Evolutionary conservation across 495 filamentous ascomycete species (phyloP).

Genomic region (Geoglossum glabrum): DNA sequence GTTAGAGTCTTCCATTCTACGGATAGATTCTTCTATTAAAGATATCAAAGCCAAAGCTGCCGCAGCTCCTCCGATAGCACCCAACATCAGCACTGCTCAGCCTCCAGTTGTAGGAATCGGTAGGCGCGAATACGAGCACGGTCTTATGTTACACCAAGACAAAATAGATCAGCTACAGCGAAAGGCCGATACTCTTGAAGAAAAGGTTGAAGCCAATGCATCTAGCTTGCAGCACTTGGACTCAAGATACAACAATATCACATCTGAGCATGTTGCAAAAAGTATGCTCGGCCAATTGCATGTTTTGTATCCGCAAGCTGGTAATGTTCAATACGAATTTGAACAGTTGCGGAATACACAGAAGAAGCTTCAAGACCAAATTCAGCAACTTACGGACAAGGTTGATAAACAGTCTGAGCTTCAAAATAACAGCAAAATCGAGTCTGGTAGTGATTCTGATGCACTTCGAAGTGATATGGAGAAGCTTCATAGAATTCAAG

Average conservation of each 20-base stretch:
- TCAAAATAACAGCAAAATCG: background rate
- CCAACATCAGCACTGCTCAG: background rate
- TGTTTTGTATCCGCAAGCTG: slow-evolving; percentile 1
- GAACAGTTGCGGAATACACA: background rate
- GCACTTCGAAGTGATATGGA: background rate
- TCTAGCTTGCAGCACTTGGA: background rate
- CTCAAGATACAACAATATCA: slow-evolving; percentile 4
- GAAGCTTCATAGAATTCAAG: background rate
- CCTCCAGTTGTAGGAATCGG: background rate
- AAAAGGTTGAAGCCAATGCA: background rate
- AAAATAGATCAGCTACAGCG: background rate
- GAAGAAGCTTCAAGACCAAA: background rate
- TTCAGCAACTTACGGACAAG: background rate
- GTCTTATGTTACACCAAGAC: background rate
- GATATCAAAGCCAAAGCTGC: background rate
- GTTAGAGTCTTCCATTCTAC: background rate
- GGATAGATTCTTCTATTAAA: background rate
- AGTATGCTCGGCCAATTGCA: slow-evolving; percentile 5
- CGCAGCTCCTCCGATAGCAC: background rate
- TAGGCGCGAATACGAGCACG: background rate
- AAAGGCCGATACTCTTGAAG: background rate
- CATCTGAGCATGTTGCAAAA: background rate
- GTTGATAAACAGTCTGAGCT: background rate
- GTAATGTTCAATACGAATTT: slow-evolving; percentile 1
- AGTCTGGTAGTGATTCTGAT: background rate